Conservation (phyloP, 495 filamentous ascomycete genomes). For the Pseudotulostoma volvatum region DNA sequence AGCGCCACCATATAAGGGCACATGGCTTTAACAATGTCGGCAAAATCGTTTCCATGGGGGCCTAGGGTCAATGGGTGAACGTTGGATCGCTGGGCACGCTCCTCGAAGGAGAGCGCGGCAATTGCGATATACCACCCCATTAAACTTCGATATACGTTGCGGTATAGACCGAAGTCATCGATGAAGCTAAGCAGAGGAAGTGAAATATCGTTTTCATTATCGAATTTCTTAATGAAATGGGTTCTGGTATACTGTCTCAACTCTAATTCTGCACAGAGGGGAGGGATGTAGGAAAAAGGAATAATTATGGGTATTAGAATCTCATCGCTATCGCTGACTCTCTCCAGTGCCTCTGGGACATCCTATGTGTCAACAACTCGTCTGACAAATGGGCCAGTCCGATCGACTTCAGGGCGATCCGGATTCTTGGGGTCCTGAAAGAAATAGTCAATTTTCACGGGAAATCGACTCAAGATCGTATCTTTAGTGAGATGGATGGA, state of each 20-base stretch:
- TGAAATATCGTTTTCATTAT: not conserved
- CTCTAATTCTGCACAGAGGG: not conserved
- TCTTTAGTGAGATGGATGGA: too few species aligned
- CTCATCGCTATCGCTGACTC: too few species aligned
- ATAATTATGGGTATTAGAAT: too few species aligned
- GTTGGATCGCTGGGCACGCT: not conserved
- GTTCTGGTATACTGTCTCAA: not conserved
- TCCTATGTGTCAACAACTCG: too few species aligned
- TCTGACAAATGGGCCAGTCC: too few species aligned
- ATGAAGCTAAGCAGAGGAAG: constrained; percentile 1
- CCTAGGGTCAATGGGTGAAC: not conserved
- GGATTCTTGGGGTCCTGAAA: too few species aligned
- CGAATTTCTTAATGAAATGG: not conserved
- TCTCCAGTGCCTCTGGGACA: too few species aligned
- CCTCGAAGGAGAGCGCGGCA: not conserved
- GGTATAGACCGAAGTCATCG: not conserved
- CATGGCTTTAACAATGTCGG: not conserved
- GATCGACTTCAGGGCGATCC: too few species aligned
- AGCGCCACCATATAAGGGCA: too few species aligned
- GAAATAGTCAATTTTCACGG: too few species aligned
- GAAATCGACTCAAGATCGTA: too few species aligned
- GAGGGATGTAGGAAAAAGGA: not conserved
- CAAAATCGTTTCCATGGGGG: not conserved
- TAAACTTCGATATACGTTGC: not conserved
- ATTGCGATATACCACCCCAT: not conserved